Evolutionary conservation across 1,284 basidiomycete genomes (phyloP), one percentile per base, ranked within the genome.

Genomic region (Rugosomyces carneus): DNA sequence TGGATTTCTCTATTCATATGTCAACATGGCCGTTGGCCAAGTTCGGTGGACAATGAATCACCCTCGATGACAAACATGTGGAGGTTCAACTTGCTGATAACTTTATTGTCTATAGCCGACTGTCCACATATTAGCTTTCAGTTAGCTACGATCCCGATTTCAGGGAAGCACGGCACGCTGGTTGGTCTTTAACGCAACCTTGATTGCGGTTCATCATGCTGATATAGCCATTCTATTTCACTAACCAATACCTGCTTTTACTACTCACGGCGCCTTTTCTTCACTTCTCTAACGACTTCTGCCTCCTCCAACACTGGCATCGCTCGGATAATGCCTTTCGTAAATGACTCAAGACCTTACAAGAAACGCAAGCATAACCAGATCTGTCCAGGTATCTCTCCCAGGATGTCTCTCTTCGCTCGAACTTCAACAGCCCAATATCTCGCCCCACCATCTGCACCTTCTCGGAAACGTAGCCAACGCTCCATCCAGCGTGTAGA

Each of bases 381-480:
- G 21, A 23, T 23, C 45, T 43, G 57, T 47, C 49, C 52, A 46
- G 44, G 61, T 54, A 51, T 51, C 42, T 50, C 44, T 32, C 45
- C 56, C 44, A 53, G 68, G 50, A 80, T 81, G 80, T 63, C 76
- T 51, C 69, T 76, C 54, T 74, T 75, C 57, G 64, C 67, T 13
- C 57, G 59, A 31, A 48, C 59, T 20, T 56, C 55, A 19, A 58
- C 70, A 49, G 68, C 68, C 21, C 69, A 72, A 47, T 73, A 72
- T 58, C 73, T 83, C 52, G 64, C 62, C 34, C 72, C 77, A 19
- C 78, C 80, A 27, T 60, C 71, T 35, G 70, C 70, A 10, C 71
- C 72, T 48, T 64, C 68, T 26, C 72, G 75, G 55, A 78, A 79
- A 60, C 69, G 63, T 60, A 65, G 61, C 45, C 69, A 72, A 54